These are phyloP conservation scores for Ceratobasidium sp. DNA, from an alignment of 1,284 basidiomycete species.

Conservation along the genomic window DNA sequence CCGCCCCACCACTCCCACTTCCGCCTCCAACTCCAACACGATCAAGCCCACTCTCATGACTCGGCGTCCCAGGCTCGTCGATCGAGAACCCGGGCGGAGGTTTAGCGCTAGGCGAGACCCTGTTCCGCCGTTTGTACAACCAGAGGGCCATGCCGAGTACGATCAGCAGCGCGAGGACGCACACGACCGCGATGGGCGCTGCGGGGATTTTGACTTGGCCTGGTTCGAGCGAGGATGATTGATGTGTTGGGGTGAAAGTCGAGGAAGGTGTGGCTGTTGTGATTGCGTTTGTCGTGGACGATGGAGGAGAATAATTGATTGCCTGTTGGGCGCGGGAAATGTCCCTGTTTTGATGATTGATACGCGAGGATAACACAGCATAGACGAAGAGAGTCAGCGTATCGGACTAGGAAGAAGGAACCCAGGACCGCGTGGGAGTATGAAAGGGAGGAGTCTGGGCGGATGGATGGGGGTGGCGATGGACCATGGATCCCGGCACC, in stretches of 20 bases:
- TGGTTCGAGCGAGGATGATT: not conserved
- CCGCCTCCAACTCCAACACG: not conserved
- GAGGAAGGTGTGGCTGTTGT: not conserved
- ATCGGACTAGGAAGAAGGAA: constrained; percentile 3
- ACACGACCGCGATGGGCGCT: not conserved
- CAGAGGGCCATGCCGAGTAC: constrained; percentile 14
- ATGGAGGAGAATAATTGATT: not conserved
- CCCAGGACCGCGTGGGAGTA: not conserved
- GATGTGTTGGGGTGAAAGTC: not conserved
- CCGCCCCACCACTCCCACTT: not conserved
- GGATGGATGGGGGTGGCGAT: not conserved
- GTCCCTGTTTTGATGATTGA: constrained; percentile 8
- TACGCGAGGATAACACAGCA: not conserved
- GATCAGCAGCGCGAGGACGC: not conserved
- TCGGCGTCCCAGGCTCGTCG: not conserved
- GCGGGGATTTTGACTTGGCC: not conserved
- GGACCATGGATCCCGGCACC: not conserved
- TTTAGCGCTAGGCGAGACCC: not conserved
- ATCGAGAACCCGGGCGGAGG: constrained; percentile 28
- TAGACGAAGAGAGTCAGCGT: not conserved
- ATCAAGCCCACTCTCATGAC: not conserved
- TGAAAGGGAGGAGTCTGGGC: too few species aligned
- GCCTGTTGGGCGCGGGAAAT: constrained; percentile 2
- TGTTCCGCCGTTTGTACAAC: constrained; percentile 24
- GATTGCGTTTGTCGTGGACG: not conserved